Evolutionary conservation across 805 yeast species (phyloP).

Genomic region (Candida yuanshanica): DNA sequence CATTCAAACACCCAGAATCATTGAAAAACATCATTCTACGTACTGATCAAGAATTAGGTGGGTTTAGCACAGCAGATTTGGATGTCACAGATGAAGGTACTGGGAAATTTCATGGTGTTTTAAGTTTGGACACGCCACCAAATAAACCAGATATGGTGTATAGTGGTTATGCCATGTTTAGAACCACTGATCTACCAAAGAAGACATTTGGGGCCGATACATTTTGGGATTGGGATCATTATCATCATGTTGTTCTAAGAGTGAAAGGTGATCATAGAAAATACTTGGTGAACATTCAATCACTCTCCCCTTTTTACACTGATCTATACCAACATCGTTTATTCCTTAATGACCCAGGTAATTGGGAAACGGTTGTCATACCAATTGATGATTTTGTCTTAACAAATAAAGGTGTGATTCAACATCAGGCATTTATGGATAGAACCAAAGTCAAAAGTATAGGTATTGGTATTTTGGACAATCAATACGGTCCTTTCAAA

Average conservation of each 20-base stretch:
- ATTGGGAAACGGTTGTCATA: constrained; percentile 80
- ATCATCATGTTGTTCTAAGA: constrained; percentile 55
- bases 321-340: constrained; percentile 81
- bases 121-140: constrained; percentile 61
- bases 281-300: constrained; percentile 75
- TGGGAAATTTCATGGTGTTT: constrained; percentile 67
- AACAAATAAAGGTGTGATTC: constrained; percentile 75
- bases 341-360: constrained; percentile 62
- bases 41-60: constrained; percentile 73
- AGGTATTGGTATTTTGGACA: constrained; percentile 75
- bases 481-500: constrained; percentile 69
- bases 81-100: constrained; percentile 35
- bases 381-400: constrained; percentile 75
- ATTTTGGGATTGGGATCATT: constrained; percentile 70
- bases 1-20: constrained; percentile 49
- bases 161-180: constrained; percentile 77
- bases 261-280: constrained; percentile 72
- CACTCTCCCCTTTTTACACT: constrained; percentile 70
- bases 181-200: constrained; percentile 60
- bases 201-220: constrained; percentile 35
- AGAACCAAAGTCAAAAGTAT: constrained; percentile 60
- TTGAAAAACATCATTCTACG: constrained; percentile 50
- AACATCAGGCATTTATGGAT: constrained; percentile 53
- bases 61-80: constrained; percentile 61
- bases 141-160: constrained; percentile 58